phyloP scores from a whole-genome alignment of 2,329 filamentous ascomycete genomes.

The Epichloe glyceriae region DNA sequence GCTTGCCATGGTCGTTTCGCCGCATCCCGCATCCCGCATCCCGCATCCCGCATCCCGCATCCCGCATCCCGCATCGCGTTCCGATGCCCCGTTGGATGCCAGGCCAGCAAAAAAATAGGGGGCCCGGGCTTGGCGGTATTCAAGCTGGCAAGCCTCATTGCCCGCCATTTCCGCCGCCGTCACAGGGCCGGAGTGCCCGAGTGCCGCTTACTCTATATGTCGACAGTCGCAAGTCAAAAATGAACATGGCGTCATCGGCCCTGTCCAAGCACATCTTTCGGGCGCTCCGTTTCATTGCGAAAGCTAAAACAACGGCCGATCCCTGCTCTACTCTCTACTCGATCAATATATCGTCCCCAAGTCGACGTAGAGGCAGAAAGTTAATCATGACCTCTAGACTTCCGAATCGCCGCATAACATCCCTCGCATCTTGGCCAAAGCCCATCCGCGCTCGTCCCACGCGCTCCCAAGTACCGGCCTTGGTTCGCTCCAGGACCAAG shows the following conservation, averaged over 20 bases:
- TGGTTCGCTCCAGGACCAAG: slow-evolving; percentile 18
- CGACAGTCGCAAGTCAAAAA: too few relatives aligned
- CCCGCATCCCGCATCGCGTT: neutral
- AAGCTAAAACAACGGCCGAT: too few relatives aligned
- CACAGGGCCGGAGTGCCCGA: too few relatives aligned
- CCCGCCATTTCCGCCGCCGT: neutral
- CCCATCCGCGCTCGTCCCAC: slow-evolving; percentile 24
- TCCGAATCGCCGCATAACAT: slow-evolving; percentile 18
- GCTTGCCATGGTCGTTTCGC: neutral
- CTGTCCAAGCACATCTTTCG: neutral
- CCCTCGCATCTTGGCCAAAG: slow-evolving; percentile 20
- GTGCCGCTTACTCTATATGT: too few relatives aligned
- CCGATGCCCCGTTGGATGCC: neutral
- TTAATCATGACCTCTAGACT: slow-evolving; percentile 19
- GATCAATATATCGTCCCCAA: slow-evolving; percentile 21
- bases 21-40: neutral
- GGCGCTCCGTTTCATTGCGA: neutral
- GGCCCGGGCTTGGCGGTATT: neutral
- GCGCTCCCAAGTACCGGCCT: slow-evolving; percentile 17
- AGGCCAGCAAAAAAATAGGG: neutral
- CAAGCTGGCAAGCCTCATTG: neutral
- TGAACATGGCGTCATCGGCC: neutral
- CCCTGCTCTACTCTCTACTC: slow-evolving; percentile 10
- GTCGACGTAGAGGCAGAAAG: slow-evolving; percentile 18
- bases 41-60: neutral